Percentiles rank a stretch among this genome's conserved stretches.
These are phyloP conservation scores for Seiridium cupressi DNA, from an alignment of 2,329 filamentous ascomycete genomes.

Conservation along the genomic window DNA sequence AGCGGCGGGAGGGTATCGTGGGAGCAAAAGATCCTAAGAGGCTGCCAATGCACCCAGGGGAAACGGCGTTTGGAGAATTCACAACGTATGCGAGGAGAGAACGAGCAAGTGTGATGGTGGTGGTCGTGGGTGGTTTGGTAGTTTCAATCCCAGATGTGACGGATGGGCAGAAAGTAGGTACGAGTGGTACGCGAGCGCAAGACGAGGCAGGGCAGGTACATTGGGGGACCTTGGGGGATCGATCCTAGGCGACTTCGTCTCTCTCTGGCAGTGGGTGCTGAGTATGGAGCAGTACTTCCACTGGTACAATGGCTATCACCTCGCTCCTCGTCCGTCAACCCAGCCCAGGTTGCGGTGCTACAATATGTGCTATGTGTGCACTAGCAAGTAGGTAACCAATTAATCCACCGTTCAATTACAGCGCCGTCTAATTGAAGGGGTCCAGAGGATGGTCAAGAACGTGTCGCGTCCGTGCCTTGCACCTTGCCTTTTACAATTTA, in stretches of 20 bases:
- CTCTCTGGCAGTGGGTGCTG: no score
- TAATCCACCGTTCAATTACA: background rate
- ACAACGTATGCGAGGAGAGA: background rate
- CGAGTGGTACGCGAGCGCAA: background rate
- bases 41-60: background rate
- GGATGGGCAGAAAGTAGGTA: background rate
- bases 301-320: no score
- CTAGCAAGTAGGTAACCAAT: background rate
- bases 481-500: background rate
- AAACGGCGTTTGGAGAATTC: background rate
- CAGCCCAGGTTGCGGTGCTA: no score
- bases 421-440: conserved; percentile 1
- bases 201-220: background rate
- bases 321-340: no score
- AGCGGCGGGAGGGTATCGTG: conserved; percentile 25
- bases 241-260: no score
- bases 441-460: background rate
- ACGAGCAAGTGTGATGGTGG: background rate
- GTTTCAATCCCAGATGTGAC: background rate
- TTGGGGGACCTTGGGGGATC: background rate
- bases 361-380: background rate
- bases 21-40: conserved; percentile 13
- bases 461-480: conserved; percentile 1
- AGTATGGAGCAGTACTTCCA: no score
- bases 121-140: background rate